These are phyloP conservation scores for Tricholoma sp. DNA, from an alignment of 768 basidiomycete genomes.

Conservation along the genomic window DNA sequence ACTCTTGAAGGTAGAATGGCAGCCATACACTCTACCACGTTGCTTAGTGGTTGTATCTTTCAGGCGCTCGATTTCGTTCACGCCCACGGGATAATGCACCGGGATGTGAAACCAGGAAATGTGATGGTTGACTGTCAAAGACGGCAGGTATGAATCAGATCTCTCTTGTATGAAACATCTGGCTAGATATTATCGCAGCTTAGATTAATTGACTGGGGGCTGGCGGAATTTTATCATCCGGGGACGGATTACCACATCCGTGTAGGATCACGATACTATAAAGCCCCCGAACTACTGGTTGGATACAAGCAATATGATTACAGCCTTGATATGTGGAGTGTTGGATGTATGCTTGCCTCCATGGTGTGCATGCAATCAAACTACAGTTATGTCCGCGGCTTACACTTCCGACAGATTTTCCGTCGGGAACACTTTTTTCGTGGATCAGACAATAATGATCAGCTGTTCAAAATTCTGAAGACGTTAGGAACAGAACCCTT, in stretches of 20 bases:
- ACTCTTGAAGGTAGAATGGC: slow-evolving; percentile 41
- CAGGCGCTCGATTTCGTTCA: slow-evolving; percentile 67
- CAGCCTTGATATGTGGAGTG: slow-evolving; percentile 67
- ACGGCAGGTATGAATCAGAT: slow-evolving; percentile 40
- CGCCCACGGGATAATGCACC: slow-evolving; percentile 68
- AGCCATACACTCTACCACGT: not conserved
- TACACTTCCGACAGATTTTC: slow-evolving; percentile 45
- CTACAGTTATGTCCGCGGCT: not conserved
- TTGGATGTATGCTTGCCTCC: slow-evolving; percentile 70
- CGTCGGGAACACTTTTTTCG: slow-evolving; percentile 74
- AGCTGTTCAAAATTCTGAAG: slow-evolving; percentile 64
- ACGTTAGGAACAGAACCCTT: slow-evolving; percentile 66
- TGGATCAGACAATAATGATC: slow-evolving; percentile 70
- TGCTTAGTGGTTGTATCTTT: not conserved
- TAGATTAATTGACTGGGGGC: slow-evolving; percentile 69
- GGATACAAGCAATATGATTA: slow-evolving; percentile 73
- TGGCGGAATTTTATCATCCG: slow-evolving; percentile 74
- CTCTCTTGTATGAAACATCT: not conserved
- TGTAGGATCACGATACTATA: slow-evolving; percentile 69
- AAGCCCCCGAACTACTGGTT: slow-evolving; percentile 67
- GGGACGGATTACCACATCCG: slow-evolving; percentile 68
- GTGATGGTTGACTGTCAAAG: slow-evolving; percentile 70
- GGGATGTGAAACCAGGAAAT: slow-evolving; percentile 46
- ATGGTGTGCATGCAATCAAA: slow-evolving; percentile 44
- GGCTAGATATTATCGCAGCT: slow-evolving; percentile 27